Evolutionary conservation across 2,329 filamentous ascomycete genomes (phyloP), one percentile per base, ranked within the genome.

Genomic region (Ceratocystis alfenasii): DNA sequence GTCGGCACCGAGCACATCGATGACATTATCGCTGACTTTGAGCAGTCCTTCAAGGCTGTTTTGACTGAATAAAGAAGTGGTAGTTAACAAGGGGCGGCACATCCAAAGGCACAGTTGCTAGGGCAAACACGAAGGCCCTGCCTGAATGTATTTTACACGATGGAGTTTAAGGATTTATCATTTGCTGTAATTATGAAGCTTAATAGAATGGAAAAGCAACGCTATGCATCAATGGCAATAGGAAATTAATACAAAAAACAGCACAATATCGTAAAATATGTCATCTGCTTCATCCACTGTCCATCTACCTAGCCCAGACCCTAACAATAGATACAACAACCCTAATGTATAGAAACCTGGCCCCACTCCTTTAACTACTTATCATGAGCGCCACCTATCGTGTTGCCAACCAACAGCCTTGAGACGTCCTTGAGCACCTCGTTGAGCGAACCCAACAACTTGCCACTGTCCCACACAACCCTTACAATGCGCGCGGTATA

Each of bases 1-100:
- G 92, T 96, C 67, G 93, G 93, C 64, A 95, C 88, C 0, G 93
- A 97, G 78, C 91, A 96, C 75, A 95, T 97, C 74, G 92, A 96
- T 78, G 93, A 97, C 73, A 96, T 97, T 72, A 94, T 96, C 73
- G 88, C 86, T 71, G 93, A 97, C 77, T 96, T 97, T 74, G 87
- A 93, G 76, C 92, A 96, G 79, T 89, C 89, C 0, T 95, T 96
- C 76, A 82, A 84, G 73, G 81, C 83, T 30, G 81, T 83, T 46
- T 36, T 66, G 57, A 44, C 20, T 33, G 22, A 57, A n/a, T 57
- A 64, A 17, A 33, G 5, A 6, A 25, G 20, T 5, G 59, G 5
- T 28, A 4, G 36, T 41, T 15, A 15, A 5, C 36, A 41, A 41
- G 4, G 10, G 36, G 36, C 3, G 10, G 10, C 36, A 41, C 12